Base-by-base conservation (phyloP, 768 basidiomycete genomes). In the Lactifluus hygrophoroides region DNA sequence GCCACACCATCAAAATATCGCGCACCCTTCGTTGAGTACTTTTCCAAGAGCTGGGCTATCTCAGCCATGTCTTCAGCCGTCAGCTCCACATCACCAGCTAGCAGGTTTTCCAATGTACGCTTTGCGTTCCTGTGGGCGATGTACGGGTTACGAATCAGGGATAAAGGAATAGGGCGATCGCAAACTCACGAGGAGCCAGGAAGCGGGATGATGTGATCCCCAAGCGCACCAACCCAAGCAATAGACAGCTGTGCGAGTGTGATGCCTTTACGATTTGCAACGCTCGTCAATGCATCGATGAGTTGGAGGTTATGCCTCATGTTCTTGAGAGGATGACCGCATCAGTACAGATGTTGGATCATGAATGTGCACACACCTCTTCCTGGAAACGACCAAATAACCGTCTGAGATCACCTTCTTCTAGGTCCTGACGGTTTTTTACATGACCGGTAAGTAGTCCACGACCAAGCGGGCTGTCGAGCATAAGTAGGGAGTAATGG, bases 371-470 rank as follows among this genome's bases (percentile, higher is more conserved):
- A 43, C 42, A 21, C 42, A 66, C 69, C 53, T 76, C 75, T 5
- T 71, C 69, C 57, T 73, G 67, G 68, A 77, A 74, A 25, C 76
- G 69, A 14, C 73, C 70, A 6, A 70, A 58, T 2, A 38, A 5
- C 30, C 63, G 64, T 8, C 42, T 43, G 51, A 68, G 64, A 58
- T 75, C 74, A 21, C 73, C 73, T 51, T 74, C 72, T 47, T 69
- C 66, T 27, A 75, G 34, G 50, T 75, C 73, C 6, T 63, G 64
- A 11, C 45, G 52, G 30, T 54, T 69, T 64, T 75, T 79, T 66
- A 81, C 72, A 13, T 74, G 66, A 1, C 81, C 81, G 0, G 78
- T 77, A 25, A 84, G 69, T 67, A 82, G 73, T 4, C 82, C 81
- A 14, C 74, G 70, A 5, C 81, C 81, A 2, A 83, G 74, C 0